Base-by-base conservation (phyloP, 306 rosid species). In the Astragalus glycyphyllos region DNA sequence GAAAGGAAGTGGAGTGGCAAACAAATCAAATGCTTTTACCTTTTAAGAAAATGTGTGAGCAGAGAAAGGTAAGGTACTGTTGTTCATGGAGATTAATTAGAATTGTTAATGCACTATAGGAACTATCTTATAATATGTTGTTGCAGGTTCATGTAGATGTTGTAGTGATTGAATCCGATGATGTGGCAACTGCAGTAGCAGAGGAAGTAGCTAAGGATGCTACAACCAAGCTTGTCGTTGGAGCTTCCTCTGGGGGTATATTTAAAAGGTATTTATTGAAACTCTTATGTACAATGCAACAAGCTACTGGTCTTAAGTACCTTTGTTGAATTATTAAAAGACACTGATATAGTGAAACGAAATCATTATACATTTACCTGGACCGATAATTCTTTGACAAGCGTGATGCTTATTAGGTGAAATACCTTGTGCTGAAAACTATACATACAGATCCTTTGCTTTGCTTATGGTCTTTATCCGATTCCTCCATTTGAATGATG, bases 71-170 rank as follows among this genome's bases (percentile, higher is more conserved):
- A 58, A 53, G 54, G 72, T 63, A 73, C 81, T 59, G 50, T 69
- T 68, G 29, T 16, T 74, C 58, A 53, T 57, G 67, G 11, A 72
- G 75, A 64, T 60, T 67, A 54, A 55, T 65, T 37, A 40, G 63
- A 67, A 64, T 47, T 12, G 11, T 53, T 71, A 50, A 60, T 20
- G 20, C 41, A 79, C 60, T 44, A 14, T 80, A 48, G 57, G 69
- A 65, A 35, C 48, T 51, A 65, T 58, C 65, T 53, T 4, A 12
- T 41, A 29, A 5, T 34, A 13, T 81, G 58, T 55, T 50, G 69
- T 58, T 77, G 45, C 80, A 95, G 99, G 97, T 95, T 60, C 85
- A 86, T 69, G 90, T 84, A 50, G 96, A 95, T 44, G 72, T 79
- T 73, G 83, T 81, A 26, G 68, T 87, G 66, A 76, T 87, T 54